phyloP scores from a whole-genome alignment of 129 eudicot species.

The Chrysanthemum lavandulifolium region DNA sequence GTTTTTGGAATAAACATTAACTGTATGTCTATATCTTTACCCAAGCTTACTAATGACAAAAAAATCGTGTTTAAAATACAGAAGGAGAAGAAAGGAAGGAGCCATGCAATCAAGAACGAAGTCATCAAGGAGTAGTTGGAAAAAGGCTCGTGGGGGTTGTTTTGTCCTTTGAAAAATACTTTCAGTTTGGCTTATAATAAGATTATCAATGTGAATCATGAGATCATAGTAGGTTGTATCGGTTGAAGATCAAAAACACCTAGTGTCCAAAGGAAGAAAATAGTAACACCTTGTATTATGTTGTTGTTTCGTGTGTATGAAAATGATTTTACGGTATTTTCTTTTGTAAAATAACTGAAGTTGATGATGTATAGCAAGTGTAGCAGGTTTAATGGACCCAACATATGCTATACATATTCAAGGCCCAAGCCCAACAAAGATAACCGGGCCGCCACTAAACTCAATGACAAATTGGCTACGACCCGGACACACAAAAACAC shows the following conservation, averaged over 20 bases:
- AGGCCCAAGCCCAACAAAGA: no score
- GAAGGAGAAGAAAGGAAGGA: conserved; percentile 26
- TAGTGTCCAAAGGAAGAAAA: neutral
- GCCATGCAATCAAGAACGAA: conserved; percentile 22
- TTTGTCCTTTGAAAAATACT: neutral
- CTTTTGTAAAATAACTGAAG: neutral
- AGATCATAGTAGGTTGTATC: neutral
- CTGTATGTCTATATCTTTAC: neutral
- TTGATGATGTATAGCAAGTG: no score
- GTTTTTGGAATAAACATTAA: neutral
- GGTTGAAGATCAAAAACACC: neutral
- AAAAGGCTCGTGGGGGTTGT: conserved; percentile 22
- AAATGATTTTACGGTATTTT: neutral
- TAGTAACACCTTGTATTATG: neutral
- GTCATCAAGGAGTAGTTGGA: conserved; percentile 24
- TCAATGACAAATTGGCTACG: no score
- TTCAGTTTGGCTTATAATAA: neutral
- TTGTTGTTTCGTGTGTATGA: neutral
- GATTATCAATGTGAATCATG: neutral
- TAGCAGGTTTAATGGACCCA: no score
- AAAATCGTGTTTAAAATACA: conserved; percentile 2
- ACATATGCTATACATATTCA: no score
- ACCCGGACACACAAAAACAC: no score
- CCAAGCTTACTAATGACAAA: neutral
- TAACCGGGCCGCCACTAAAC: no score